Base-by-base conservation (phyloP, 495 filamentous ascomycete species). In the Lophiotrema nucula region DNA sequence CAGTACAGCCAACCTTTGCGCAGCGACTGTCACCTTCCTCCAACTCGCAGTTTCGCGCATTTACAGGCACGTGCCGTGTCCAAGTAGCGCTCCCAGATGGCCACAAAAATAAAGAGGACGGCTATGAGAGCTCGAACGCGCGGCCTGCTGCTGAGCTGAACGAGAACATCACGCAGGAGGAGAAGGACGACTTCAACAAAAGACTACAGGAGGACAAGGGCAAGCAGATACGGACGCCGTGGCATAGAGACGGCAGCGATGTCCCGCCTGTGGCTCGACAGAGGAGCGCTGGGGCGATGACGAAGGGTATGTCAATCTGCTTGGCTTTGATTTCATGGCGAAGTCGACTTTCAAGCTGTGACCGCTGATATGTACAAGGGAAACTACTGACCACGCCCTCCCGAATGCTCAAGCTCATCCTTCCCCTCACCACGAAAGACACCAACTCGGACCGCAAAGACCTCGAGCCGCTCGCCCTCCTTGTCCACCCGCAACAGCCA, bases 301-400 rank as follows among this genome's bases (percentile, higher is more conserved):
- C 77, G 0, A 85, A 86, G 71, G 88, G 87, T 87, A 70, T 13
- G 67, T 59, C 4, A 6, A 15, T 5, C 31, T 21, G 31, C 15
- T 35, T 19, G 27, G 8, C 31, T 18, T 54, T 23, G 15, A 37
- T n/a, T n/a, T n/a, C n/a, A n/a, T n/a, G n/a, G n/a, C n/a, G n/a
- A n/a, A n/a, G n/a, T n/a, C n/a, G n/a, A n/a, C n/a, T n/a, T n/a
- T 15, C n/a, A 39, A 13, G 35, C 24, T 28, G 12, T 16, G 21
- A 26, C 28, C 12, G 16, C 33, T 53, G 27, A 31, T n/a, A n/a
- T n/a, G 15, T 43, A 22, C 18, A 44, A 95, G 90, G 90, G 35
- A 95, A 92, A 73, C 81, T 97, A 24, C 77, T 96, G 39, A 92
- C 92, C 0, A 97, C 92, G 0, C 92, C 92, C 0, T 93, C 89